Percentiles rank a stretch among this genome's conserved stretches.
Evolutionary conservation across 2,329 filamentous ascomycete species (phyloP).

Genomic region (Colletotrichum trifolii): DNA sequence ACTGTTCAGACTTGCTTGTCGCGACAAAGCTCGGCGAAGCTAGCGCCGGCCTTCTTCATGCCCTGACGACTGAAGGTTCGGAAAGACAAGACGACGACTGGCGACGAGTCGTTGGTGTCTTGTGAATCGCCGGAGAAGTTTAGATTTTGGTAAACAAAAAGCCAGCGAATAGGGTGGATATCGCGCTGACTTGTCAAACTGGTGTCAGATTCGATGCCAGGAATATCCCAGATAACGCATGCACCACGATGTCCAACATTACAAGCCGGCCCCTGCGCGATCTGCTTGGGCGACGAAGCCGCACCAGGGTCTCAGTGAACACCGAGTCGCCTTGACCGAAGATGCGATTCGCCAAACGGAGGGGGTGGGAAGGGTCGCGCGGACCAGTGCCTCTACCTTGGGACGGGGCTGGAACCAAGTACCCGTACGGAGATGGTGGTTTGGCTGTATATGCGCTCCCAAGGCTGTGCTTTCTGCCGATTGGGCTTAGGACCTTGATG

Average conservation of each 20-base stretch:
- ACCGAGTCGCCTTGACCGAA: conserved; percentile 30
- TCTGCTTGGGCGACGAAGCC: conserved; percentile 52
- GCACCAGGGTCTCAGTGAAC: conserved; percentile 52
- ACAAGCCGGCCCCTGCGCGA: conserved; percentile 55
- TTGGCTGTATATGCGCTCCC: conserved; percentile 9
- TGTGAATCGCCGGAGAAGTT: conserved; percentile 37
- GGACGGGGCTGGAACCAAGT: conserved; percentile 18
- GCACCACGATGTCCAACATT: conserved; percentile 50
- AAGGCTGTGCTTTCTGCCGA: conserved; percentile 20
- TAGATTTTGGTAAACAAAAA: conserved; percentile 39
- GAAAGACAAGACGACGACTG: conserved; percentile 35
- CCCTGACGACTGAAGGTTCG: conserved; percentile 37
- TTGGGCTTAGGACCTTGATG: conserved; percentile 14
- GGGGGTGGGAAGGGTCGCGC: conserved; percentile 17
- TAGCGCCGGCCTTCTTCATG: conserved; percentile 36
- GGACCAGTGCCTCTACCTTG: conserved; percentile 25
- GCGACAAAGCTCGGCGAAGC: conserved; percentile 37
- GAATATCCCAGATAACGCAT: conserved; percentile 53
- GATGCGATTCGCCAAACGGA: conserved; percentile 37
- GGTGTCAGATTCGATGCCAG: conserved; percentile 51
- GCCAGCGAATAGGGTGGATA: conserved; percentile 43
- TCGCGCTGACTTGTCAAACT: conserved; percentile 50
- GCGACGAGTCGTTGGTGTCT: conserved; percentile 38
- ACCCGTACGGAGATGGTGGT: background rate
- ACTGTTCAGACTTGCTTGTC: conserved; percentile 36